Conservation (phyloP, 352 stramenopile species). For the Elongisporangium undulatum region DNA sequence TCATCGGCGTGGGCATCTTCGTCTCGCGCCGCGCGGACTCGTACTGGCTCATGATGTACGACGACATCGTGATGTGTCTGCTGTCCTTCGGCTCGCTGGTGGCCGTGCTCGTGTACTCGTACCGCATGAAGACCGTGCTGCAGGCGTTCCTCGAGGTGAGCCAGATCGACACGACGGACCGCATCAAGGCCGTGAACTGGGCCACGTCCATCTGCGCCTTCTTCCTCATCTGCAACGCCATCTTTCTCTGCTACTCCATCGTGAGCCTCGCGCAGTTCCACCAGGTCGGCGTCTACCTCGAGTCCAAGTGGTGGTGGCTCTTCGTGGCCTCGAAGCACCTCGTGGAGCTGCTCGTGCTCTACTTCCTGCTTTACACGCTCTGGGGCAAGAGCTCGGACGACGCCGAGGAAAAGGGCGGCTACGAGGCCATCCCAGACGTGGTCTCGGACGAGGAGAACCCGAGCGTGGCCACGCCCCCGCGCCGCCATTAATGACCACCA, state of each 20-base stretch:
- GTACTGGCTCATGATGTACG: conserved; percentile 94
- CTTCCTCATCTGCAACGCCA: conserved; percentile 92
- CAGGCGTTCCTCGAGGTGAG: conserved; percentile 95
- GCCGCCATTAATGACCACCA: neutral
- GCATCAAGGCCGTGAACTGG: conserved; percentile 94
- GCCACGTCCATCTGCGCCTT: conserved; percentile 94
- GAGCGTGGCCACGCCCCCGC: neutral
- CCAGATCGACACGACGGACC: conserved; percentile 95
- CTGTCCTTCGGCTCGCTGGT: conserved; percentile 87
- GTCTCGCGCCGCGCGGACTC: conserved; percentile 78
- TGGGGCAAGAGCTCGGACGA: conserved; percentile 77
- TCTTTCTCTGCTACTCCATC: conserved; percentile 85
- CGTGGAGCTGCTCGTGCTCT: conserved; percentile 92
- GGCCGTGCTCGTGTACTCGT: conserved; percentile 93
- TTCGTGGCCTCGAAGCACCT: conserved; percentile 93
- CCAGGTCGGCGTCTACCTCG: conserved; percentile 81
- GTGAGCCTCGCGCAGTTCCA: conserved; percentile 87
- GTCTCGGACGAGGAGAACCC: conserved; percentile 45
- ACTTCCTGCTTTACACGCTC: conserved; percentile 94
- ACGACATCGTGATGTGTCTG: conserved; percentile 86
- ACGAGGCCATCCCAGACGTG: conserved; percentile 73
- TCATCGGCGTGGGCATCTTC: conserved; percentile 89
- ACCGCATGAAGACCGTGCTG: conserved; percentile 94
- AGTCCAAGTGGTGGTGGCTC: conserved; percentile 87
- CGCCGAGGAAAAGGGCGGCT: conserved; percentile 62